These are phyloP conservation scores for Rhinocladiella mackenziei DNA, from an alignment of 2,329 filamentous ascomycete genomes.

Conservation along the genomic window DNA sequence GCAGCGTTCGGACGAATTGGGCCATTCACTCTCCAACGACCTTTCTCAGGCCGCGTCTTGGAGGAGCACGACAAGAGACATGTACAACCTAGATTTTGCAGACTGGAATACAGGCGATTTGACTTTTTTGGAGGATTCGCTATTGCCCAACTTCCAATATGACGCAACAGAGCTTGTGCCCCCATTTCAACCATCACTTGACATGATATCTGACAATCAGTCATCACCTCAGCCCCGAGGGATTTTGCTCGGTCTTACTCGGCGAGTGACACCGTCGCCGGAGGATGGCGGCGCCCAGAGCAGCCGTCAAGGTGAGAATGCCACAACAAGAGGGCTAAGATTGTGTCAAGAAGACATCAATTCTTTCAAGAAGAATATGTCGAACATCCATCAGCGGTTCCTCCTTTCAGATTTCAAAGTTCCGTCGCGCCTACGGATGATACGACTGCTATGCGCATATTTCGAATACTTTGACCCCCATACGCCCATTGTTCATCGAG, in stretches of 20 bases:
- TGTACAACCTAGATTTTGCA: too few species aligned
- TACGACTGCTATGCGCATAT: not conserved
- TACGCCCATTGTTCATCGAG: slow-evolving; percentile 1
- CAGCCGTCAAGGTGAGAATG: not conserved
- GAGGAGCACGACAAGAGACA: too few species aligned
- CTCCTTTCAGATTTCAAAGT: not conserved
- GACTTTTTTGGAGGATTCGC: not conserved
- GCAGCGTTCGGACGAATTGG: too few species aligned
- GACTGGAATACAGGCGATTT: too few species aligned
- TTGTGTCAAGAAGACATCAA: not conserved
- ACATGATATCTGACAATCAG: not conserved
- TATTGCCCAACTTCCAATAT: not conserved
- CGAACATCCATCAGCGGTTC: not conserved
- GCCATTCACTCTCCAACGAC: too few species aligned
- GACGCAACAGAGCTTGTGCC: not conserved
- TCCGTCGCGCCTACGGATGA: not conserved
- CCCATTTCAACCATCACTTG: not conserved
- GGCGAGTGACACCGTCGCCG: not conserved
- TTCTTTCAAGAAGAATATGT: not conserved
- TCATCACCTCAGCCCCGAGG: not conserved
- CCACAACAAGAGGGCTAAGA: not conserved
- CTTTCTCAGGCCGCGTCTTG: too few species aligned
- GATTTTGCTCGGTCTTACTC: not conserved
- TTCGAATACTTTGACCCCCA: not conserved
- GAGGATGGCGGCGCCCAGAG: not conserved